Evolutionary conservation across 2,329 filamentous ascomycete species (phyloP).

Genomic region (Sclerotinia glacialis): DNA sequence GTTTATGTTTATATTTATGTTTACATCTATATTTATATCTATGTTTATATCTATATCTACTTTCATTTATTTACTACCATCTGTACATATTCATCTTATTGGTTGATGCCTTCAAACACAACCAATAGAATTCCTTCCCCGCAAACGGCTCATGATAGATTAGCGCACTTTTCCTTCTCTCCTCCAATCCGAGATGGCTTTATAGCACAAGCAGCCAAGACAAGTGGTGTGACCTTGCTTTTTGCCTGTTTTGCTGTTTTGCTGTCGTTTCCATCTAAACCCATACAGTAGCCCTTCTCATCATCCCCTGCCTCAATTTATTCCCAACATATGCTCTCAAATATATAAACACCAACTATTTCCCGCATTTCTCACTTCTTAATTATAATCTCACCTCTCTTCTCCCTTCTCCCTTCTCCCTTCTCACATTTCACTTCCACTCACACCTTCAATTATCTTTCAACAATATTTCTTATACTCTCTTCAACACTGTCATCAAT

Average conservation of each 20-base stretch:
- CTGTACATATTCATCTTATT: too few species aligned
- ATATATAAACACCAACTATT: conserved; percentile 2
- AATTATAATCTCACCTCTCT: not conserved
- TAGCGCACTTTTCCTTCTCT: not conserved
- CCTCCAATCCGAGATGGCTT: not conserved
- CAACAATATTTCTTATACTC: too few species aligned
- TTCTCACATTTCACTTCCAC: too few species aligned
- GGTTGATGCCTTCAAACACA: not conserved
- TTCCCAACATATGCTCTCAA: not conserved
- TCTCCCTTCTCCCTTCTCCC: too few species aligned
- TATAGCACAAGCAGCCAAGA: conserved; percentile 6
- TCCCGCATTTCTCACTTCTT: not conserved
- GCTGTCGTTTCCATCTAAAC: not conserved
- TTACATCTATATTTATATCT: too few species aligned
- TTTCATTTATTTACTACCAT: too few species aligned
- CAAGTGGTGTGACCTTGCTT: conserved; percentile 7
- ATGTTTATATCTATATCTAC: too few species aligned
- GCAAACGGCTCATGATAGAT: not conserved
- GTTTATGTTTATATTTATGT: too few species aligned
- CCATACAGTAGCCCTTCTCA: not conserved
- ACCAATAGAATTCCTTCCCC: not conserved
- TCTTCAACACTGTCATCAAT: not conserved
- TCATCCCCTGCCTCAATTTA: not conserved
- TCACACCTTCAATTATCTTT: too few species aligned
- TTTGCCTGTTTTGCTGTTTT: too few species aligned